Evolutionary conservation across 2,329 filamentous ascomycete genomes (phyloP).

Genomic region (Alternaria sp.): DNA sequence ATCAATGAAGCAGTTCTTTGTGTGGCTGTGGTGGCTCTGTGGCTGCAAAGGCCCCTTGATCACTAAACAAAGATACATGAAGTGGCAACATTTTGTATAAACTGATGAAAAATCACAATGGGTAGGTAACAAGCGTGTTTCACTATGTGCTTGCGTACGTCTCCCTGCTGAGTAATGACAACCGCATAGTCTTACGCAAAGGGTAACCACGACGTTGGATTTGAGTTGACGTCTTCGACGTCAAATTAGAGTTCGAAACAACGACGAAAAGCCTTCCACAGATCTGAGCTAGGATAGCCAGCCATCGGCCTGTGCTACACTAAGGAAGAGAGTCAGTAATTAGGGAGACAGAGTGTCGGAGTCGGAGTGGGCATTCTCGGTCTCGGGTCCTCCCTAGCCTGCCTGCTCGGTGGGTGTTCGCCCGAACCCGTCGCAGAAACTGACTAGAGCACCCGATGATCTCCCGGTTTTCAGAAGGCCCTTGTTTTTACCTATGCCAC

Average conservation of each 20-base stretch:
- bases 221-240: not conserved
- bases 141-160: not conserved
- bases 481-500: conserved; percentile 15
- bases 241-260: conserved; percentile 5
- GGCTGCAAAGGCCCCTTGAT: conserved; percentile 2
- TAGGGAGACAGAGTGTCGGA: conserved; percentile 3
- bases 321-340: conserved; percentile 4
- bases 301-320: conserved; percentile 11
- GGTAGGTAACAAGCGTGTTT: not conserved
- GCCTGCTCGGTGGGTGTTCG: conserved; percentile 9
- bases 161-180: not conserved
- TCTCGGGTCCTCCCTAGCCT: conserved; percentile 8
- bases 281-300: conserved; percentile 10
- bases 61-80: not conserved
- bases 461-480: conserved; percentile 7
- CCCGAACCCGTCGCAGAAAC: conserved; percentile 12
- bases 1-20: not conserved
- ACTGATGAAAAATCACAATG: not conserved
- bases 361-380: conserved; percentile 1
- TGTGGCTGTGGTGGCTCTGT: not conserved
- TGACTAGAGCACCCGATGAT: conserved; percentile 8
- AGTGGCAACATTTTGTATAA: not conserved
- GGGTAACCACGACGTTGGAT: not conserved
- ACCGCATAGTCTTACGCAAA: not conserved
- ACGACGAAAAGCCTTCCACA: not conserved